Percentiles rank a stretch among this genome's conserved stretches.
phyloP scores from a whole-genome alignment of 768 basidiomycete genomes.

The Termitomyces sp. region DNA sequence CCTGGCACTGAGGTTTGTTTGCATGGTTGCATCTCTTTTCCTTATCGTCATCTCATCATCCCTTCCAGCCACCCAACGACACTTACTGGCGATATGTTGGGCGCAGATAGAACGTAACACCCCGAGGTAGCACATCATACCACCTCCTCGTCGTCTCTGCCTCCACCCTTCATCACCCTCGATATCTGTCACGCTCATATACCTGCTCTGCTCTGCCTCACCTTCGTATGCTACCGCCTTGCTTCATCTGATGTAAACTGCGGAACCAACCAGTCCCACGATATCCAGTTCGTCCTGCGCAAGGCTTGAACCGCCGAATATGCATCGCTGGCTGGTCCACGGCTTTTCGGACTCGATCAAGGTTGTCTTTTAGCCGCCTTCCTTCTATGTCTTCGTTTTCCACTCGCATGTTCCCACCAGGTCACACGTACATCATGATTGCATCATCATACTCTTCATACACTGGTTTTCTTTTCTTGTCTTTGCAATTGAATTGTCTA shows the following conservation, averaged over 20 bases:
- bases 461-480: not conserved
- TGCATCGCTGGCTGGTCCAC: conserved; percentile 5
- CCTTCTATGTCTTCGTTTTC: not conserved
- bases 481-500: no score
- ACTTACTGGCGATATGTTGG: conserved; percentile 44
- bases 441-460: not conserved
- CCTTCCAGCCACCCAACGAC: conserved; percentile 32
- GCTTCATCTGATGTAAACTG: not conserved
- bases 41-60: conserved; percentile 10
- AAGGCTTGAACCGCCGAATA: not conserved
- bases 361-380: not conserved
- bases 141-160: conserved; percentile 5
- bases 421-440: conserved; percentile 2
- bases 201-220: not conserved
- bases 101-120: conserved; percentile 27
- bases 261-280: not conserved
- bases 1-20: conserved; percentile 34
- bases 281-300: not conserved
- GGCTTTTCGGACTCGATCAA: not conserved
- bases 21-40: not conserved
- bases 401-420: not conserved
- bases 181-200: not conserved
- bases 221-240: not conserved
- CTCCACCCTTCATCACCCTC: conserved; percentile 8
- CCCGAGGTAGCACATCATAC: conserved; percentile 10